Percentiles rank a stretch among this genome's conserved stretches.
Conservation (phyloP, 1,284 basidiomycete species). For the Takashimella koratensis region DNA sequence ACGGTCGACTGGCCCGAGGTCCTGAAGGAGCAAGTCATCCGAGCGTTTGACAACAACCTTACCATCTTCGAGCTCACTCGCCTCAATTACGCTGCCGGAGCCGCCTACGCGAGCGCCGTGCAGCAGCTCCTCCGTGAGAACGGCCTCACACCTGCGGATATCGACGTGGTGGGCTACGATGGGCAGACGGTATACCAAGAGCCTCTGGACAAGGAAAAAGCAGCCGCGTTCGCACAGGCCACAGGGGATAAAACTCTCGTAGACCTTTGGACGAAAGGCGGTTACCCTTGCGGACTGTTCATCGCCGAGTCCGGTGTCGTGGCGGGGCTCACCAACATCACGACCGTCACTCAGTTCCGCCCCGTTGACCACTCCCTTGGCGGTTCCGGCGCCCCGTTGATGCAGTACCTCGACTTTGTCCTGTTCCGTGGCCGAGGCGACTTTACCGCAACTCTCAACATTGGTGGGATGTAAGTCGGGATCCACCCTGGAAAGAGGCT, state of each 20-base stretch:
- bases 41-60: conserved; percentile 1
- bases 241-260: background rate
- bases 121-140: background rate
- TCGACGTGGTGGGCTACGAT: conserved; percentile 1
- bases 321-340: no score
- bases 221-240: background rate
- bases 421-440: no score
- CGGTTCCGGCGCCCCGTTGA: no score
- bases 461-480: no score
- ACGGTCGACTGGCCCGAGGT: conserved; percentile 1
- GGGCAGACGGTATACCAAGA: conserved; percentile 1
- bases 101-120: background rate
- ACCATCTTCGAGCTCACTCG: conserved; percentile 1
- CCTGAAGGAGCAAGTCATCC: background rate
- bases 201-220: conserved; percentile 1
- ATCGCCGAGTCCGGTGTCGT: background rate
- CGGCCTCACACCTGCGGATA: background rate
- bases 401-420: no score
- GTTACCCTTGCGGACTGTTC: no score
- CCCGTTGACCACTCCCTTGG: no score
- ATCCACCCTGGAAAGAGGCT: no score
- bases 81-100: background rate
- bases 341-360: no score
- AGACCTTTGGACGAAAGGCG: conserved; percentile 1
- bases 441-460: no score